A percentile compares a stretch with the other conserved stretches of the same genome.
These are phyloP conservation scores for Pseudogymnoascus sp. DNA, from an alignment of 2,329 filamentous ascomycete species.

Conservation along the genomic window DNA sequence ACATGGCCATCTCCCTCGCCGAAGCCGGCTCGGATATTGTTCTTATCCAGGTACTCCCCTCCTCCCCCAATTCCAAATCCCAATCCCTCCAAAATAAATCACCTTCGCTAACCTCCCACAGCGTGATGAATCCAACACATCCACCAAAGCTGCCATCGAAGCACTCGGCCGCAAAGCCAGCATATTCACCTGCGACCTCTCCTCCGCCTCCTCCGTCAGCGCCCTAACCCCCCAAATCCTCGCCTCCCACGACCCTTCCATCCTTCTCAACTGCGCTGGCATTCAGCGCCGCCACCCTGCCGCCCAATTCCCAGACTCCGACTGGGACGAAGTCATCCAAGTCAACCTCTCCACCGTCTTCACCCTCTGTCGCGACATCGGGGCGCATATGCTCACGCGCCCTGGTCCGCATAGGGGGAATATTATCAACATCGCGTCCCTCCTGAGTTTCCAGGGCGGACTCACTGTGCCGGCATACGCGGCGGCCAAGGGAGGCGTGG, in stretches of 20 bases:
- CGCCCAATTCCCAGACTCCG: slow-evolving; percentile 64
- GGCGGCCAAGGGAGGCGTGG: slow-evolving; percentile 72
- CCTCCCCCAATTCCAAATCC: not conserved
- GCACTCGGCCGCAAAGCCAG: slow-evolving; percentile 56
- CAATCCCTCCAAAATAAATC: not conserved
- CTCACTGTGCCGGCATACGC: slow-evolving; percentile 81
- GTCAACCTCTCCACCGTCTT: slow-evolving; percentile 82
- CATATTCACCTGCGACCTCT: slow-evolving; percentile 64
- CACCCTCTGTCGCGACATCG: slow-evolving; percentile 66
- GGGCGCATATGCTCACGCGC: slow-evolving; percentile 66
- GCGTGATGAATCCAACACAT: slow-evolving; percentile 23
- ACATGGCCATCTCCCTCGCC: slow-evolving; percentile 31
- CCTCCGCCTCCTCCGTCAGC: slow-evolving; percentile 50
- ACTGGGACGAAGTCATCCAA: slow-evolving; percentile 76
- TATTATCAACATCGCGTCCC: slow-evolving; percentile 74
- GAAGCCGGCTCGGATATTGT: slow-evolving; percentile 34
- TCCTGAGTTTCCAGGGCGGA: slow-evolving; percentile 77
- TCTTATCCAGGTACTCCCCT: slow-evolving; percentile 29
- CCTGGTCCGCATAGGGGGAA: slow-evolving; percentile 47
- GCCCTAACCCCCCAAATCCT: slow-evolving; percentile 52
- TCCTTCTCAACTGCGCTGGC: slow-evolving; percentile 79
- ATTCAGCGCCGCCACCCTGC: slow-evolving; percentile 74
- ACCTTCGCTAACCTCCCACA: slow-evolving; percentile 11
- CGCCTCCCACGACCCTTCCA: slow-evolving; percentile 49
- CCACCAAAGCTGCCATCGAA: slow-evolving; percentile 54